A percentile compares a stretch with the other conserved stretches of the same genome.
phyloP scores from a whole-genome alignment of 345 rosid genomes.

The Psidium guajava region DNA sequence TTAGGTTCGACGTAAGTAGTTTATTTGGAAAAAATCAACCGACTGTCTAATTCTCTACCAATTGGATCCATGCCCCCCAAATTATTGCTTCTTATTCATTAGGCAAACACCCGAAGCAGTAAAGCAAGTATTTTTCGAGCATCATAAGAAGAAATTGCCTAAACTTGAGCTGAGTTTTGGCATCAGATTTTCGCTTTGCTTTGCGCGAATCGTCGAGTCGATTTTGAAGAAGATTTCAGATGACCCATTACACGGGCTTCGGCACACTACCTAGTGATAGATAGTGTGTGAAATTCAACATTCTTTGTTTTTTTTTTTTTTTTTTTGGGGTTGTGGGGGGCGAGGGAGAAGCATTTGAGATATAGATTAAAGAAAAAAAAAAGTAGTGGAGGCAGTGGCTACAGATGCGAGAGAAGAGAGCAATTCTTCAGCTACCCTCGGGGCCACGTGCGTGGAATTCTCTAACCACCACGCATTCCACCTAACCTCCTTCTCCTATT shows the following conservation, averaged over 20 bases:
- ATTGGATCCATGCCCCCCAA: neutral
- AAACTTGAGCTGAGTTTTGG: neutral
- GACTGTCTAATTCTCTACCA: too few relatives aligned
- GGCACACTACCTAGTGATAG: neutral
- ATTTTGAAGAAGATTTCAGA: neutral
- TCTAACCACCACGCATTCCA: slow-evolving; percentile 9
- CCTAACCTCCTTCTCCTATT: slow-evolving; percentile 6
- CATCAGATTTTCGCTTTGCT: neutral
- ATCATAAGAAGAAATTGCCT: accelerated
- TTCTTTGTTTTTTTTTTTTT: neutral
- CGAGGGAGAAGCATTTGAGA: neutral
- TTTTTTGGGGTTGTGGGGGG: too few relatives aligned
- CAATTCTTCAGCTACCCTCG: slow-evolving; percentile 1
- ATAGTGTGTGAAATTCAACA: neutral
- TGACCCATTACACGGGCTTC: too few relatives aligned
- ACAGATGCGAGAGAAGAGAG: neutral
- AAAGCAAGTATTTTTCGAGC: neutral
- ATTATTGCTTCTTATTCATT: neutral
- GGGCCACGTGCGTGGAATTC: neutral
- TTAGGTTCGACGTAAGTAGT: neutral
- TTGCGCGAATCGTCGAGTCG: neutral
- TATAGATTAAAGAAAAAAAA: neutral
- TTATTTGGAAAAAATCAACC: neutral
- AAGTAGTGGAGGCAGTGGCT: neutral
- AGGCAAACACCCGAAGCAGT: neutral